Evolutionary conservation across 148 eudicot genomes (phyloP).

Genomic region (Amaranthus hypochondriacus): DNA sequence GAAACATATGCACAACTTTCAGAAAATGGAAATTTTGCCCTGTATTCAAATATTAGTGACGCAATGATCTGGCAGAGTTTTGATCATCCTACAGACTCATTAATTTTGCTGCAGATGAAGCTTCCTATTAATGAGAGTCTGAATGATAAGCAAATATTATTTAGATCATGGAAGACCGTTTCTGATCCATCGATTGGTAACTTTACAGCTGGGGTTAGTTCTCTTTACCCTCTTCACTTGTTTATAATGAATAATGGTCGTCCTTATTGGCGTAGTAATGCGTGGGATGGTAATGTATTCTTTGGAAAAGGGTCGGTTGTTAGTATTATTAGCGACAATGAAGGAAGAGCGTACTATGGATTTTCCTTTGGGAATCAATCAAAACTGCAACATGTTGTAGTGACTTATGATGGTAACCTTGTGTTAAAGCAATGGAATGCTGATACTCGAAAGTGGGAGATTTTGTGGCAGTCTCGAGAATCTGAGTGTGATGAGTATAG

Average conservation of each 20-base stretch:
- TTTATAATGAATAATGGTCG: conserved; percentile 32
- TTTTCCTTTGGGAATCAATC: conserved; percentile 6
- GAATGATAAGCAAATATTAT: background rate
- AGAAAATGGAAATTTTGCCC: conserved; percentile 36
- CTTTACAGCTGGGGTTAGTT: conserved; percentile 23
- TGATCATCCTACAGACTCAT: conserved; percentile 28
- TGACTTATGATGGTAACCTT: conserved; percentile 25
- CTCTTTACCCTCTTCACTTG: conserved; percentile 18
- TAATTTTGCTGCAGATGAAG: conserved; percentile 23
- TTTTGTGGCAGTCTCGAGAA: conserved; percentile 9
- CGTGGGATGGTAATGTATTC: conserved; percentile 34
- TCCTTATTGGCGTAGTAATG: conserved; percentile 41
- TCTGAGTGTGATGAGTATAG: conserved; percentile 43
- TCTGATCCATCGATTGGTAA: conserved; percentile 41
- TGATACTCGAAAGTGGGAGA: conserved; percentile 19
- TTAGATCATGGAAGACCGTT: conserved; percentile 39
- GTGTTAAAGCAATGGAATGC: conserved; percentile 16
- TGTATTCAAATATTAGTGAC: conserved; percentile 17
- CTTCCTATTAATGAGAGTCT: conserved; percentile 4
- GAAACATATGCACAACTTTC: conserved; percentile 22
- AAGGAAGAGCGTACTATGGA: conserved; percentile 12
- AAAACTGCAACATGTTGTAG: background rate
- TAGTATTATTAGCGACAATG: conserved; percentile 10
- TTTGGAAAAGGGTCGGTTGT: conserved; percentile 15
- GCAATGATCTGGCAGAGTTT: conserved; percentile 33